Base-by-base conservation (phyloP, 495 filamentous ascomycete species). In the Neurospora pannonica region DNA sequence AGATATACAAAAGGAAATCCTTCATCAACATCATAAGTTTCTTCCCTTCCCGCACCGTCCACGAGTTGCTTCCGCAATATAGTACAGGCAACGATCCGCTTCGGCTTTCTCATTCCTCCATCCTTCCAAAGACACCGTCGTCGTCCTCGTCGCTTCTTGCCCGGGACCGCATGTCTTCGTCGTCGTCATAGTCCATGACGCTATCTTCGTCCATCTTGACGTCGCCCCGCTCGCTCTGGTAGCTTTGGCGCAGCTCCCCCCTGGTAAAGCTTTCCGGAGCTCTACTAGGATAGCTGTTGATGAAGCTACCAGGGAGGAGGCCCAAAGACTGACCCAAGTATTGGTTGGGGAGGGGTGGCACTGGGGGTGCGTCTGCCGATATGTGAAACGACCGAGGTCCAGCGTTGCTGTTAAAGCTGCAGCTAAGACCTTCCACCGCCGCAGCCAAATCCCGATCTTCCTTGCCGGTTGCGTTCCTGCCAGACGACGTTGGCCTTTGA, bases 51-150 rank as follows among this genome's bases (percentile, higher is more conserved):
- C 40, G 70, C 69, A 69, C 67, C 71, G 71, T 71, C 54, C 34
- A 40, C 38, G 13, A 69, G 34, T 69, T 48, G 17, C 37, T 60
- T 19, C 21, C 43, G 70, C 73, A 21, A 9, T 37, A 38, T 39
- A 60, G 38, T 70, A 73, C 70, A 75, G 73, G 70, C 54, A 67
- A 67, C 54, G 54, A 7, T 1, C 28, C 28, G 54, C 54, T 67
- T 34, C 28, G 54, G 15, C 48, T 31, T 84, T 87, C 39, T 79
- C 71, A 97, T 83, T 96, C 94, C 80, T 99, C 96, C 95, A 98
- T 98, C 74, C 89, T 89, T 31, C 96, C 96, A 86, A 99, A 99
- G 71, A 99, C 84, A 74, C 94, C 95, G 75, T 97, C 96, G 71
- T 98, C 95, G 70, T 97, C 95, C 76, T 98, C 95, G 79, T 97